Evolutionary conservation across 75 land plant genomes (phyloP).

Genomic region (Chamaecyparis obtusa): DNA sequence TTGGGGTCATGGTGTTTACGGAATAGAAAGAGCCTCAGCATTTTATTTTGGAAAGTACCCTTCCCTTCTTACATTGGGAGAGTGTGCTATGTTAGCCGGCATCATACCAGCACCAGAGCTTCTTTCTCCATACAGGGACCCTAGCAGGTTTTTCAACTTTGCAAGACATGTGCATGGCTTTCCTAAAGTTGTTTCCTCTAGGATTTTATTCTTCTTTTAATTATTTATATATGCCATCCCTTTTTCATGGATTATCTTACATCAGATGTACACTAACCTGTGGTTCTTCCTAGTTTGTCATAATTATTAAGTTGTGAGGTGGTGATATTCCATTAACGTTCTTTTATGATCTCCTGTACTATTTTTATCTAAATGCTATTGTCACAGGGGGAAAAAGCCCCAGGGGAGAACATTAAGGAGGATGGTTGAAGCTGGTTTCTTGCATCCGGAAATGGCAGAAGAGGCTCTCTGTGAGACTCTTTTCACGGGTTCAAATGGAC

Average conservation of each 20-base stretch:
- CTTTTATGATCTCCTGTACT: background rate
- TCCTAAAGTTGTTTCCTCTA: background rate
- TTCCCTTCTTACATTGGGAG: constrained; percentile 51
- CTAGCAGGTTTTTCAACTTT: constrained; percentile 43
- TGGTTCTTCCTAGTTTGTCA: background rate
- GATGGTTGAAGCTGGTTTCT: constrained; percentile 68
- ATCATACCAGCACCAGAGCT: constrained; percentile 73
- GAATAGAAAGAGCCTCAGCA: constrained; percentile 63
- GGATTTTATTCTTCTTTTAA: background rate
- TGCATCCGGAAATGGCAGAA: constrained; percentile 45
- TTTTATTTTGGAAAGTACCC: constrained; percentile 77
- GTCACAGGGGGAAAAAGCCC: constrained; percentile 48
- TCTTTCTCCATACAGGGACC: constrained; percentile 59
- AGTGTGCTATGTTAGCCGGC: constrained; percentile 75
- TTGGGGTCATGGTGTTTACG: constrained; percentile 80
- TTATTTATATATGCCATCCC: background rate
- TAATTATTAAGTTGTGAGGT: background rate
- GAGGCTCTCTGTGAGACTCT: constrained; percentile 27
- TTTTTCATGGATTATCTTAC: background rate
- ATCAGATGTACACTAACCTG: background rate
- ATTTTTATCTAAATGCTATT: constrained; percentile 10
- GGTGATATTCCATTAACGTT: background rate
- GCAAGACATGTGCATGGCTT: background rate
- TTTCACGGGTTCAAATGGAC: constrained; percentile 16
- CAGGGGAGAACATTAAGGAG: constrained; percentile 60